Evolutionary conservation across 768 basidiomycete genomes (phyloP).

Genomic region (Gymnopilus dilepis): DNA sequence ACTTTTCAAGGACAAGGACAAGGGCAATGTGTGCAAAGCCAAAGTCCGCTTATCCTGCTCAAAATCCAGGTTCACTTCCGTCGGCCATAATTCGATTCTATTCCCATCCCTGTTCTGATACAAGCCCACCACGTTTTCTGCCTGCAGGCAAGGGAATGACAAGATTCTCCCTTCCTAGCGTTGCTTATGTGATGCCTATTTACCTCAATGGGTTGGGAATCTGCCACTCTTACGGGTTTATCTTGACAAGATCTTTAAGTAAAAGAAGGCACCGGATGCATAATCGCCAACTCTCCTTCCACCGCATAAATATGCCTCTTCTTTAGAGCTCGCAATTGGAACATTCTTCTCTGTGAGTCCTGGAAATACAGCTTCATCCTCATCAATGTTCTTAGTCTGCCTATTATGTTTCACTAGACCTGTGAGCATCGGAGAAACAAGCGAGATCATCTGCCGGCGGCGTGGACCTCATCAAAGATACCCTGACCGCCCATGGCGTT

Average conservation of each 20-base stretch:
- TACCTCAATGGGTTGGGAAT: slow-evolving; percentile 26
- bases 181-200: slow-evolving; percentile 43
- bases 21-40: slow-evolving; percentile 54
- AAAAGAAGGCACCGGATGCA: slow-evolving; percentile 20
- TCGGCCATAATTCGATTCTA: slow-evolving; percentile 46
- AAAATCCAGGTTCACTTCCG: slow-evolving; percentile 46
- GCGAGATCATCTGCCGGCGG: slow-evolving; percentile 9
- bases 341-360: not conserved
- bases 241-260: slow-evolving; percentile 26
- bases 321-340: slow-evolving; percentile 2
- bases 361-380: slow-evolving; percentile 1
- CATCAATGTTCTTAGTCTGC: not conserved
- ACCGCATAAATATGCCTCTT: slow-evolving; percentile 4
- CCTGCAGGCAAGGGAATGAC: slow-evolving; percentile 70
- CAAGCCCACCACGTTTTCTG: slow-evolving; percentile 71
- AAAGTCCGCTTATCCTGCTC: slow-evolving; percentile 54
- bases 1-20: slow-evolving; percentile 57
- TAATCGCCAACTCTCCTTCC: not conserved
- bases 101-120: slow-evolving; percentile 58
- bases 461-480: slow-evolving; percentile 25
- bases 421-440: not conserved
- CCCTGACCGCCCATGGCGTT: slow-evolving; percentile 16
- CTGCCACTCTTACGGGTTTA: slow-evolving; percentile 30
- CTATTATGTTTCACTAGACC: slow-evolving; percentile 8
- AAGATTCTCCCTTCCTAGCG: slow-evolving; percentile 36